Evolutionary conservation across 805 yeast species (phyloP).

Genomic region (Suhomyces kilbournensis): DNA sequence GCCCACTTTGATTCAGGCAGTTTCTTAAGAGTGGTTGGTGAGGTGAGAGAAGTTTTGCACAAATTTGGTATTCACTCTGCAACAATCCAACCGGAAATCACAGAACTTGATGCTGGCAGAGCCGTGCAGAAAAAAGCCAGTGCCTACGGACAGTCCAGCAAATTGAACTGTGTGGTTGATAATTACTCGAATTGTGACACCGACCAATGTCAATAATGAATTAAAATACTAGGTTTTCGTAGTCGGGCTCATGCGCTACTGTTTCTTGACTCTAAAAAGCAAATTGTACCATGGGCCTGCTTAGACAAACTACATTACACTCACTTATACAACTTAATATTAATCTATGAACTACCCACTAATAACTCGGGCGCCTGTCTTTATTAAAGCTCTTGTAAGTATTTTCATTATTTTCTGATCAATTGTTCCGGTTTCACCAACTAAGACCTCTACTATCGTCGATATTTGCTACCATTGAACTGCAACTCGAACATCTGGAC

Average conservation of each 20-base stretch:
- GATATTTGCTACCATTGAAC: not conserved
- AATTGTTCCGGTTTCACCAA: not conserved
- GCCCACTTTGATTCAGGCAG: slow-evolving; percentile 34
- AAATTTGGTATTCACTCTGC: slow-evolving; percentile 86
- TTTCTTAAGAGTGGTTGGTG: slow-evolving; percentile 67
- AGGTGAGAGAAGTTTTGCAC: slow-evolving; percentile 76
- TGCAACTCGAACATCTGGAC: not conserved
- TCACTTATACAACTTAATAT: not conserved
- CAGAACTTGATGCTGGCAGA: slow-evolving; percentile 32
- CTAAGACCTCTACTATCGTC: not conserved
- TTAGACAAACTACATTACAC: not conserved
- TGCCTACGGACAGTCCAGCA: slow-evolving; percentile 32
- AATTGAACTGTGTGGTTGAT: slow-evolving; percentile 28
- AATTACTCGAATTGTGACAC: slow-evolving; percentile 31
- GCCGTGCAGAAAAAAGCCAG: slow-evolving; percentile 9
- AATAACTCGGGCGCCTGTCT: not conserved
- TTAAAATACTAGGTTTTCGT: not conserved
- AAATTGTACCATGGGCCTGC: not conserved
- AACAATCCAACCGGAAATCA: slow-evolving; percentile 86
- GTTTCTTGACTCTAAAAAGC: not conserved
- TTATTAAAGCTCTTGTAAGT: not conserved
- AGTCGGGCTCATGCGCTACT: not conserved
- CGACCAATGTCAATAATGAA: slow-evolving; percentile 17
- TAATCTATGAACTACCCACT: not conserved
- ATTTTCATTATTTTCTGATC: no score